A percentile compares a stretch with the other conserved stretches of the same genome.
phyloP scores from a whole-genome alignment of 441 rosid genomes.

The Capsella rubella region DNA sequence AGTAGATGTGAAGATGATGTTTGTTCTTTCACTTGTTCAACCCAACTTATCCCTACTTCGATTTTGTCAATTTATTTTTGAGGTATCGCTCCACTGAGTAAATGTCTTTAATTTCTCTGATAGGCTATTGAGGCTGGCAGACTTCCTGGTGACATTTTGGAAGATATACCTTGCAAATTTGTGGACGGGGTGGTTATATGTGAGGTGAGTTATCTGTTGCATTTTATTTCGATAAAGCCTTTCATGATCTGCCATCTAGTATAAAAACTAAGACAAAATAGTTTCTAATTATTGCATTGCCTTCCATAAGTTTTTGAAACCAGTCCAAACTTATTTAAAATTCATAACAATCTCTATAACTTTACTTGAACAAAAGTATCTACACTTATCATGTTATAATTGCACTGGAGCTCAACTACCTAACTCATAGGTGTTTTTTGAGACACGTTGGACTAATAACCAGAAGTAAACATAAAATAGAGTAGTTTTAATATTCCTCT shows the following conservation, averaged over 20 bases:
- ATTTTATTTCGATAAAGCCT: conserved; percentile 12
- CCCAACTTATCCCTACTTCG: neutral
- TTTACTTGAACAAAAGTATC: conserved; percentile 1
- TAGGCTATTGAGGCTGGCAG: conserved; percentile 94
- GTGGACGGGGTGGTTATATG: conserved; percentile 79
- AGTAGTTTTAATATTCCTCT: neutral
- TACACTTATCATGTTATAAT: neutral
- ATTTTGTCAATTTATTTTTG: conserved; percentile 8
- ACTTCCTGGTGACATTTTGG: conserved; percentile 87
- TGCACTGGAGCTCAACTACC: conserved; percentile 2
- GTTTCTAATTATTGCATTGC: conserved; percentile 1
- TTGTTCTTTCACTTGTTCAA: conserved; percentile 1
- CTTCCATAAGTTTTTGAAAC: conserved; percentile 30
- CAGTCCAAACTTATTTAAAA: neutral
- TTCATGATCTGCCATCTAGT: conserved; percentile 28
- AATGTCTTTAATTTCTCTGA: conserved; percentile 12
- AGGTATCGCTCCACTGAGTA: conserved; percentile 17
- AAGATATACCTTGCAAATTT: conserved; percentile 80
- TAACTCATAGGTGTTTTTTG: conserved; percentile 17
- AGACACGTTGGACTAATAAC: conserved; percentile 11
- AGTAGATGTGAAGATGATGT: conserved; percentile 4
- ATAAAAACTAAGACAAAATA: conserved; percentile 8
- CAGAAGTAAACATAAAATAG: conserved; percentile 8
- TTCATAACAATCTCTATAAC: neutral
- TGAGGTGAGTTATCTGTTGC: conserved; percentile 64